Evolutionary conservation across 2,329 filamentous ascomycete species (phyloP).

Genomic region (Cordyceps cicadae): DNA sequence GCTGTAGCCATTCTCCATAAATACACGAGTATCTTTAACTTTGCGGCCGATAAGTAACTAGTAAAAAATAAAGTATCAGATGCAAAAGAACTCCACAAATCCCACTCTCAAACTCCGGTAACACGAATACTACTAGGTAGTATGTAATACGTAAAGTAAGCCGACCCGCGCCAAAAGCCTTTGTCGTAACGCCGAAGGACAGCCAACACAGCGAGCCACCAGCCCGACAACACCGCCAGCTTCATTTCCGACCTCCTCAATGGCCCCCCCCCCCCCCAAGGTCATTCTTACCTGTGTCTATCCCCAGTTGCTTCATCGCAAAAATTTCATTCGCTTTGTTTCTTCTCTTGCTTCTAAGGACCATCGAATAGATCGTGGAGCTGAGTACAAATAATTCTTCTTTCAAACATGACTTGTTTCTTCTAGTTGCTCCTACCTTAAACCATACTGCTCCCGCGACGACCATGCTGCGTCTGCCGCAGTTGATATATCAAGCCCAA

Average conservation of each 20-base stretch:
- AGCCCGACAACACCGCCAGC: background rate
- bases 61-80: background rate
- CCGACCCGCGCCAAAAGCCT: background rate
- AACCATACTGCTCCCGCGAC: slow-evolving; percentile 34
- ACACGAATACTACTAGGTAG: too few relatives aligned
- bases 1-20: too few relatives aligned
- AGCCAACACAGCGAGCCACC: background rate
- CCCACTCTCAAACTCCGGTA: background rate
- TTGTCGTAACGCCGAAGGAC: slow-evolving; percentile 8
- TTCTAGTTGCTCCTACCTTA: slow-evolving; percentile 3
- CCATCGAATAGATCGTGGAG: background rate
- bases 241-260: background rate
- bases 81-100: background rate
- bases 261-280: background rate
- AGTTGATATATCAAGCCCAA: slow-evolving; percentile 51
- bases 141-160: background rate
- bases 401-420: background rate
- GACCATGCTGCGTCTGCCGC: slow-evolving; percentile 47
- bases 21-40: too few relatives aligned
- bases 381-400: background rate
- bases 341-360: background rate
- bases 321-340: background rate
- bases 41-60: too few relatives aligned
- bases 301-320: background rate
- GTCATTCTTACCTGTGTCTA: background rate